phyloP scores from a whole-genome alignment of 2,329 filamentous ascomycete species.

The Tolypocladium album region DNA sequence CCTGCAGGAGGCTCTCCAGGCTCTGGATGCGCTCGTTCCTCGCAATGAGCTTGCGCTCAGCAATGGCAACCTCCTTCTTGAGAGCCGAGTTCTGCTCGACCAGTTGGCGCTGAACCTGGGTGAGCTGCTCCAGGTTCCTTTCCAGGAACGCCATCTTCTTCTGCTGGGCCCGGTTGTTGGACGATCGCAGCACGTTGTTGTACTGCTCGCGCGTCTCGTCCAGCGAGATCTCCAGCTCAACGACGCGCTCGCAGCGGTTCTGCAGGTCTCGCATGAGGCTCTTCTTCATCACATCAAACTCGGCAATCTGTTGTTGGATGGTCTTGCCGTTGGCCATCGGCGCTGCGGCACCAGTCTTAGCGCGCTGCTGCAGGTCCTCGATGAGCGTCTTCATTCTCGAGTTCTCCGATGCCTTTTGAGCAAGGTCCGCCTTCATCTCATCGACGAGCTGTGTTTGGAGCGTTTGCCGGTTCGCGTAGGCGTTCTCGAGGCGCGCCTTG shows the following conservation, averaged over 20 bases:
- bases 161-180: conserved; percentile 96
- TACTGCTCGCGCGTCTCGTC: conserved; percentile 98
- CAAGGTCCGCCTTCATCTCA: conserved; percentile 65
- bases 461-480: conserved; percentile 65
- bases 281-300: conserved; percentile 99
- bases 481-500: conserved; percentile 66
- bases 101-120: conserved; percentile 91
- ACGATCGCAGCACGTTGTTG: conserved; percentile 93
- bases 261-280: conserved; percentile 96
- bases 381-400: conserved; percentile 69
- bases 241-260: conserved; percentile 94
- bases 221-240: conserved; percentile 94
- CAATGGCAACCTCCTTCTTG: conserved; percentile 99
- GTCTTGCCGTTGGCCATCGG: conserved; percentile 77
- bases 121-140: conserved; percentile 94
- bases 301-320: conserved; percentile 92
- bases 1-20: conserved; percentile 82
- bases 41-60: conserved; percentile 92
- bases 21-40: conserved; percentile 95
- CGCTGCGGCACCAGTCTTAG: conserved; percentile 49
- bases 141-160: conserved; percentile 99
- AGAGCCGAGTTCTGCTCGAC: conserved; percentile 95
- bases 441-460: conserved; percentile 63
- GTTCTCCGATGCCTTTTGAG: conserved; percentile 72
- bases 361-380: conserved; percentile 65